Evolutionary conservation across 179 eudicot species (phyloP).

Genomic region (Patellifolia procumbens): DNA sequence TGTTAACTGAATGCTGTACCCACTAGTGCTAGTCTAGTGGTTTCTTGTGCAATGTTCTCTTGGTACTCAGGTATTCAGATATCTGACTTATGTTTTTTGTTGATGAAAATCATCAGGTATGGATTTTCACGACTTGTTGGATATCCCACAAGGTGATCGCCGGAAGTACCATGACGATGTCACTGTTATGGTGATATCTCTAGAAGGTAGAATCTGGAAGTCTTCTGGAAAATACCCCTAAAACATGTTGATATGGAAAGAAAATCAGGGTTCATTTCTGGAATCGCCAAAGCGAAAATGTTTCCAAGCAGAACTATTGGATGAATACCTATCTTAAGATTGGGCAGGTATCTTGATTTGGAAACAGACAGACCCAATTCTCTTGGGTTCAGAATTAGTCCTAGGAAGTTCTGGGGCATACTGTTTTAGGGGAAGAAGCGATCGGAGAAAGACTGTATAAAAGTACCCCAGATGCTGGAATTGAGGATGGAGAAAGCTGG

Average conservation of each 20-base stretch:
- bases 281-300: constrained; percentile 12
- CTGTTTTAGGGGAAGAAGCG: not conserved
- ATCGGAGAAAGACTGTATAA: constrained; percentile 10
- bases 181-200: constrained; percentile 90
- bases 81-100: not conserved
- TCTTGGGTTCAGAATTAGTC: constrained; percentile 18
- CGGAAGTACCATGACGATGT: constrained; percentile 97
- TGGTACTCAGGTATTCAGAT: not conserved
- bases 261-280: constrained; percentile 3
- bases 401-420: not conserved
- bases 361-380: constrained; percentile 22
- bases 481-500: constrained; percentile 16
- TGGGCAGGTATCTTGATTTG: not conserved
- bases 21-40: not conserved
- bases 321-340: constrained; percentile 13
- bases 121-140: constrained; percentile 90
- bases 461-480: constrained; percentile 12
- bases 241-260: constrained; percentile 24
- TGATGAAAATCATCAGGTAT: constrained; percentile 59
- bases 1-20: not conserved
- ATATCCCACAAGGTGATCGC: constrained; percentile 88
- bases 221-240: constrained; percentile 71
- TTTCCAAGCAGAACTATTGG: constrained; percentile 2
- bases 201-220: constrained; percentile 71
- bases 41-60: constrained; percentile 15